These are phyloP conservation scores for Catharanthus roseus DNA, from an alignment of 257 asterid genomes.

Conservation along the genomic window DNA sequence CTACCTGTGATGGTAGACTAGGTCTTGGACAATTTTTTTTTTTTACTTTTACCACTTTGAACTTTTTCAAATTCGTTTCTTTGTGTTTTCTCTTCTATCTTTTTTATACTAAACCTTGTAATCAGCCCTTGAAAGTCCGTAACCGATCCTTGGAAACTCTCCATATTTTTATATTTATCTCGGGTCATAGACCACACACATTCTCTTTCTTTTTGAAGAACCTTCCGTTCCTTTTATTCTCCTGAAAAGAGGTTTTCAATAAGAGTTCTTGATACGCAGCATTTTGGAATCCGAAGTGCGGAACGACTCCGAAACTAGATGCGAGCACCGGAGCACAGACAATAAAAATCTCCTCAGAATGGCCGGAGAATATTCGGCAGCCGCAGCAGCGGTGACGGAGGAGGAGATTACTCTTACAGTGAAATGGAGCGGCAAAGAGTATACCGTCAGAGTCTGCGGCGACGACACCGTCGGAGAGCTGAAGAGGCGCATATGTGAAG, in stretches of 20 bases:
- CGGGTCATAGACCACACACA: not conserved
- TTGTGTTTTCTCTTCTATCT: no score
- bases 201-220: no score
- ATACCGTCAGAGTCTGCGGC: slow-evolving; percentile 82
- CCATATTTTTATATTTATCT: no score
- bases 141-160: no score
- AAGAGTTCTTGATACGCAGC: not conserved
- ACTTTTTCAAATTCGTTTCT: no score
- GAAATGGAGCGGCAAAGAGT: slow-evolving; percentile 95
- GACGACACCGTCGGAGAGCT: slow-evolving; percentile 87
- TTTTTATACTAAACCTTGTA: no score
- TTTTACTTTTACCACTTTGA: no score
- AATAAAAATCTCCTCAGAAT: slow-evolving; percentile 18
- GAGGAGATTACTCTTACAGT: slow-evolving; percentile 87
- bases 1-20: no score
- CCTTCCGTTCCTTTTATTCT: no score
- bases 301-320: not conserved
- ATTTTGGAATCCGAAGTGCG: not conserved
- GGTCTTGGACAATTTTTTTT: no score
- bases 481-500: slow-evolving; percentile 82
- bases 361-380: slow-evolving; percentile 53
- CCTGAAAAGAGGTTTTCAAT: no score
- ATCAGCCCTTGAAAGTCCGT: no score
- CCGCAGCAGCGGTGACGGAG: slow-evolving; percentile 45
- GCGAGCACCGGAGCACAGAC: not conserved